phyloP scores from a whole-genome alignment of 1,284 basidiomycete species.

The Cutaneotrichosporon mucoides region DNA sequence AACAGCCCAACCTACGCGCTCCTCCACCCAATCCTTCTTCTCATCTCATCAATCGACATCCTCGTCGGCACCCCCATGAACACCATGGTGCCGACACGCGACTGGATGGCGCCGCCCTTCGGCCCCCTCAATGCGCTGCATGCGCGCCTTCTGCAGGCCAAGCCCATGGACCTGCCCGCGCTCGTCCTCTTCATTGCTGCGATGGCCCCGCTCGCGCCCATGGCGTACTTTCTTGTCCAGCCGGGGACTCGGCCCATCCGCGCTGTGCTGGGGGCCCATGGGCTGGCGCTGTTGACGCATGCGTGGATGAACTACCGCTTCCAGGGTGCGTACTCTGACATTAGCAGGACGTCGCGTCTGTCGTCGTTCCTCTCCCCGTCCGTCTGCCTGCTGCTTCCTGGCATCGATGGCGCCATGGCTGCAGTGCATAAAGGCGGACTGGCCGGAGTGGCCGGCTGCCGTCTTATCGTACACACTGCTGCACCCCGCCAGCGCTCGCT shows the following conservation, averaged over 20 bases:
- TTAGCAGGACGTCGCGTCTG: too few relatives aligned
- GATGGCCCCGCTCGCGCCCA: neutral
- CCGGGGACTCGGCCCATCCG: neutral
- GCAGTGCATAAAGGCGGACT: too few relatives aligned
- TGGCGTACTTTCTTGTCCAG: neutral
- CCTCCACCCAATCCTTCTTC: too few relatives aligned
- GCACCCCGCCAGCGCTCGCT: neutral
- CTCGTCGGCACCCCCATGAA: too few relatives aligned
- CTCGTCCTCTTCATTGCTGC: neutral
- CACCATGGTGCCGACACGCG: too few relatives aligned
- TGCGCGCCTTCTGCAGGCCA: neutral
- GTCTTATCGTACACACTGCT: too few relatives aligned
- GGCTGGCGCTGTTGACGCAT: neutral
- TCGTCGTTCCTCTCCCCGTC: too few relatives aligned
- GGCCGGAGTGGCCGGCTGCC: too few relatives aligned
- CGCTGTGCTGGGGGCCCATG: neutral
- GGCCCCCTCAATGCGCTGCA: constrained; percentile 9
- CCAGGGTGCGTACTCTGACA: neutral
- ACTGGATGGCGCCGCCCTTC: constrained; percentile 1
- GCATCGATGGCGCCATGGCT: too few relatives aligned
- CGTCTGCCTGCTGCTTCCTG: too few relatives aligned
- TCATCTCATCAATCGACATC: too few relatives aligned
- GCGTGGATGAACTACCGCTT: neutral
- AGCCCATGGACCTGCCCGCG: neutral
- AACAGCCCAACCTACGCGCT: too few relatives aligned